Evolutionary conservation across 768 basidiomycete genomes (phyloP), one percentile per base, ranked within the genome.

Genomic region (Gloeopeniophorella convolvens): DNA sequence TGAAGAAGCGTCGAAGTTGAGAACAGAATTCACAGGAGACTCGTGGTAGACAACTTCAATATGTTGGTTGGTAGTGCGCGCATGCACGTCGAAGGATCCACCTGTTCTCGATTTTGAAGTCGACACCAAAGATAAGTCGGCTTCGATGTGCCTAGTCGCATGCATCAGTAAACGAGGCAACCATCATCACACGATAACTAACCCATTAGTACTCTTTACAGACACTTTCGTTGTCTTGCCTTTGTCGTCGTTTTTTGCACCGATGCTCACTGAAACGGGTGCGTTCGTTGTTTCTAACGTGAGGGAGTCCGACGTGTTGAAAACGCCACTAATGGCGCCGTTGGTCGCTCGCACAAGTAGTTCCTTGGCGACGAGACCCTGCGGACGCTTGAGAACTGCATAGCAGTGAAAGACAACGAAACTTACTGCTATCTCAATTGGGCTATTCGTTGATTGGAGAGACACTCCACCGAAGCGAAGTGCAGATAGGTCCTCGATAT

Each of bases 191-290:
- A 3, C 21, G 7, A n/a, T n/a, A n/a, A 59, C 70, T 27, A 58
- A 77, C 78, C 67, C 69, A 48, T 80, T 78, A 23, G 50, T 64
- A 2, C 75, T 73, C 18, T 48, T 55, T 40, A 76, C 59, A 8
- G 37, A 33, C 50, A 77, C 54, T 10, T 55, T 52, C 18, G 69
- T 60, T 1, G 68, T 47, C 18, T 60, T 47, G 5, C 46, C 42
- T 50, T 58, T 42, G 24, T 62, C 51, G 9, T 55, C 30, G 50
- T 59, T 63, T 24, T 60, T 45, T 2, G 73, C 56, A 3, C 49
- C 57, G 2, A 66, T 60, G 8, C 59, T 57, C 0, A 55, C 63
- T 2, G 61, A 55, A 40, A 75, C 8, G 1, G 40, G 57, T 3
- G 57, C 64, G 43, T 75, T 74, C 23, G 65, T 64, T 0, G 71